Evolutionary conservation across 1,139 yeast genomes (phyloP).

Genomic region (Pneumocystis oryctolagi): DNA sequence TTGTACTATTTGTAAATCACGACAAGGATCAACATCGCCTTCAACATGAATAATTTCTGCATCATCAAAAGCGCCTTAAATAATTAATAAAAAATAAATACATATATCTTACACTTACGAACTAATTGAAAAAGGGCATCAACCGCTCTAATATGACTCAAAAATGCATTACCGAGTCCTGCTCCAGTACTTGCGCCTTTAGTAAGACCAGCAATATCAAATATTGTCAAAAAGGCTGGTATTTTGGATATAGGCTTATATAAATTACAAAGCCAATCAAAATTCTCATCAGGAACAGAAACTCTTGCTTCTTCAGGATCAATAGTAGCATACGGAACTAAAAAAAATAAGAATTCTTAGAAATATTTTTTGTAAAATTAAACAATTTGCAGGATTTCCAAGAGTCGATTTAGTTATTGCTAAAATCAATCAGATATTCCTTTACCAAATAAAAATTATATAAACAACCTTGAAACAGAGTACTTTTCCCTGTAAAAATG

Average conservation of each 20-base stretch:
- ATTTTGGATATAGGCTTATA: slow-evolving; percentile 77
- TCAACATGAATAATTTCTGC: slow-evolving; percentile 96
- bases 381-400: slow-evolving; percentile 87
- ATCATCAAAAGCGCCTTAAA: slow-evolving; percentile 61
- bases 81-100: not conserved
- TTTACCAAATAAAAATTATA: not conserved
- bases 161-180: slow-evolving; percentile 95
- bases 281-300: slow-evolving; percentile 83
- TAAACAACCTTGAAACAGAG: slow-evolving; percentile 44
- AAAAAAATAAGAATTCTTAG: not conserved
- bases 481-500: slow-evolving; percentile 58
- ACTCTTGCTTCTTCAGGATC: slow-evolving; percentile 99
- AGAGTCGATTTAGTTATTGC: slow-evolving; percentile 65
- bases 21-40: slow-evolving; percentile 92
- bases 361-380: not conserved
- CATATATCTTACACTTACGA: slow-evolving; percentile 28
- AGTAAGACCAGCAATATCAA: slow-evolving; percentile 95
- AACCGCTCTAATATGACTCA: slow-evolving; percentile 93
- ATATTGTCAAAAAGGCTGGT: slow-evolving; percentile 86
- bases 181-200: slow-evolving; percentile 97
- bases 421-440: not conserved
- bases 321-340: slow-evolving; percentile 80
- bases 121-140: slow-evolving; percentile 97
- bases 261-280: slow-evolving; percentile 55
- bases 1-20: slow-evolving; percentile 83